Base-by-base conservation (phyloP, 1,284 basidiomycete genomes). In the Rhodotorula sp. region DNA sequence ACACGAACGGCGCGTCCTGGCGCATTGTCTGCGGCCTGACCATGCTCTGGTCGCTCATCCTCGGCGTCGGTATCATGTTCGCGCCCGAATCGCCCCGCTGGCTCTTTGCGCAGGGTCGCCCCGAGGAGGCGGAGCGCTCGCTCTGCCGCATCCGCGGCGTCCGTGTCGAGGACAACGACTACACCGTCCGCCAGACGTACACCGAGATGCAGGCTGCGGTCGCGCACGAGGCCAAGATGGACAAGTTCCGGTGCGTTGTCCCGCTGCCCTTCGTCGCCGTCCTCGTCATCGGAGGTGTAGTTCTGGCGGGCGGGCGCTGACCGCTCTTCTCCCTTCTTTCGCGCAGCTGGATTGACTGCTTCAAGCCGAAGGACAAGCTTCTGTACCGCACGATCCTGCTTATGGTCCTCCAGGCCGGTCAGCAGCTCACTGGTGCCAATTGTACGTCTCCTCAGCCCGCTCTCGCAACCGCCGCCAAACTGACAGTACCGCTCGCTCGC, bases 351-450 rank as follows among this genome's bases (percentile, higher is more conserved):
- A 68, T 86, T 17, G 87, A 88, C 67, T 89, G 88, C 80, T 89
- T 90, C 83, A 81, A 80, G 67, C 81, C 83, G 0, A 69, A 76
- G 62, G 83, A 85, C 77, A 88, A 87, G 82, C 85, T 84, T 7
- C 83, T 87, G 3, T 89, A 89, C 79, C 83, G 88, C 59, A 89
- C 88, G 0, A 71, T 87, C 0, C 83, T 89, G n/a, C 85, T 88
- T 62, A 89, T 90, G 86, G 78, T 84, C 2, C 82, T 91, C 22
- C 90, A 91, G 81, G 86, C 85, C 69, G 84, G 90, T 69, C 90
- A 91, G 80, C 90, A 91, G 41, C 58, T 66, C 50, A 91, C 90
- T 0, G 90, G 90, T 34, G 84, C 84, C 56, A 85, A 85, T 79
- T 83, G 46, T 51, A 27, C 34, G 60, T 83, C 68, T 81, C 80